Base-by-base conservation (phyloP, 2,329 filamentous ascomycete species). In the Westerdykella sp. region DNA sequence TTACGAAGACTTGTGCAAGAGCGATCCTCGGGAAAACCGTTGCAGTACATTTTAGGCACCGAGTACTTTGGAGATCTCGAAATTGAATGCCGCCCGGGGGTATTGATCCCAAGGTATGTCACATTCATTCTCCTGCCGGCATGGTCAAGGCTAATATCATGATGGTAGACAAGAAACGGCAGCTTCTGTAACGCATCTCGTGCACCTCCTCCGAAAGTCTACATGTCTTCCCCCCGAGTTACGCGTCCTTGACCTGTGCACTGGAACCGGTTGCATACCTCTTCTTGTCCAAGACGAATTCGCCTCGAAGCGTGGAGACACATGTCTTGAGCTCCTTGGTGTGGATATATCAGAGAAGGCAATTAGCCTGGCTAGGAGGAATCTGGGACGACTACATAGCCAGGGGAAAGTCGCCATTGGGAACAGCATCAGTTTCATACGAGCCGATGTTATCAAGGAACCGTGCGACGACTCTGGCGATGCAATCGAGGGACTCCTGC, bases 21-120 rank as follows among this genome's bases (percentile, higher is more conserved):
- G 37, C 69, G 80, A 45, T 69, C 74, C 3, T 64, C 53, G n/a
- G 88, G 88, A 1, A 78, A 82, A 45, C 93, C 93, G 1, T 69
- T 98, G 28, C 93, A 97, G 65, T 97, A 97, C 62, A 76, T 97
- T 16, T 71, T 98, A 1, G 89, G 89, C 3, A 82, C 83, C 5
- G 89, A 96, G 63, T 93, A 85, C 1, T 97, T 98, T 68, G 91
- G 90, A 0, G 71, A 95, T 4, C 69, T 97, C 13, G 84, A 95
- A 34, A 84, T 98, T 37, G 69, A 76, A 42, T 96, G 90, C 60
- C 73, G 72, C 22, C 78, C 74, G 10, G 87, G 87, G 2, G 90
- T 97, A 5, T 71, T 98, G 44, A 95, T 97, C 51, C 93, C 93
- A 30, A 78, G 91, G 72, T 81, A 53, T 13, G 69, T 50, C 1